A percentile compares a stretch with the other conserved stretches of the same genome.
These are phyloP conservation scores for Pseudophaeomoniella oleicola DNA, from an alignment of 2,329 filamentous ascomycete genomes.

Conservation along the genomic window DNA sequence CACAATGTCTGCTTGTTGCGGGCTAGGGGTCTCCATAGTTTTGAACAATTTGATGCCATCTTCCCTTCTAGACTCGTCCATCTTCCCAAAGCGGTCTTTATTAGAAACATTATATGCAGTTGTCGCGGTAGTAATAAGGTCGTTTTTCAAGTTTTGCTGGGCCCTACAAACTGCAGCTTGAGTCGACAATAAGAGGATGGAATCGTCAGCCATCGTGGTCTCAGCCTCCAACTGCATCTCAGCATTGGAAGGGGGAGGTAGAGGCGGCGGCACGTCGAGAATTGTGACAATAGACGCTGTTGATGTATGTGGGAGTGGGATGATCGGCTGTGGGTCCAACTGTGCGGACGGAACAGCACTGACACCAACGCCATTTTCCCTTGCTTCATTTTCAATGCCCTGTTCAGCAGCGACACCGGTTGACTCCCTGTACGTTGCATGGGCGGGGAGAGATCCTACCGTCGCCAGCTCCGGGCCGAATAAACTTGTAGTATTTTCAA, in stretches of 20 bases:
- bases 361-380: not conserved
- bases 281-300: not conserved
- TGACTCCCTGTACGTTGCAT: not conserved
- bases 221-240: too few relatives aligned
- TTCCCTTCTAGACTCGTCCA: not conserved
- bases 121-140: not conserved
- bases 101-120: not conserved
- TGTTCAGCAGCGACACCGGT: not conserved
- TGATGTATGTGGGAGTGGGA: not conserved
- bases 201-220: slow-evolving; percentile 1
- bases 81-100: too few relatives aligned
- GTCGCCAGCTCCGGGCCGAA: too few relatives aligned
- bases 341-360: not conserved
- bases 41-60: not conserved
- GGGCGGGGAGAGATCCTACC: not conserved
- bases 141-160: not conserved
- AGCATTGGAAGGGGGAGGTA: too few relatives aligned
- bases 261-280: not conserved
- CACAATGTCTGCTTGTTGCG: not conserved
- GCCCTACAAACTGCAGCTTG: slow-evolving; percentile 1
- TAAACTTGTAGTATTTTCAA: too few relatives aligned
- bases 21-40: not conserved
- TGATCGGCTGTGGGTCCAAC: not conserved
- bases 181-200: slow-evolving; percentile 1
- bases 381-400: not conserved